Conservation (phyloP, 352 stramenopile species). For the Phytophthora nicotianae region DNA sequence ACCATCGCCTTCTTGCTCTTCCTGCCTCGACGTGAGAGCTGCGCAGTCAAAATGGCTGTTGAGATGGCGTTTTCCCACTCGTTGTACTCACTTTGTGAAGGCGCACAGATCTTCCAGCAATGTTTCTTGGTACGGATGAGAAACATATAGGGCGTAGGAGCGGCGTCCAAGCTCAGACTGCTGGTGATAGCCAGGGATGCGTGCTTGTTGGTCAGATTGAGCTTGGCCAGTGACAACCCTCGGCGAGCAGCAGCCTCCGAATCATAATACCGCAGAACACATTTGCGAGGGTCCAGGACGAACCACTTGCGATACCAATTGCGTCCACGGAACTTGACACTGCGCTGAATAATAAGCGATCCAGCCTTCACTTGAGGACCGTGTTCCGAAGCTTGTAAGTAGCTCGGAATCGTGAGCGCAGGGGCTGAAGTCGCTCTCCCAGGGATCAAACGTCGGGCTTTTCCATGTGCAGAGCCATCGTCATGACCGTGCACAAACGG, state of each 20-base stretch:
- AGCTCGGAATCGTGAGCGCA: slow-evolving; percentile 12
- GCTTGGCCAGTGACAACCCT: slow-evolving; percentile 63
- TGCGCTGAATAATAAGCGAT: slow-evolving; percentile 71
- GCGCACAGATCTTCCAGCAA: slow-evolving; percentile 75
- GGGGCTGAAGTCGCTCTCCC: slow-evolving; percentile 22
- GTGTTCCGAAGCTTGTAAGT: slow-evolving; percentile 6
- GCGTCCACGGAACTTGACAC: slow-evolving; percentile 68
- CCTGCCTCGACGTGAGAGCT: slow-evolving; percentile 49
- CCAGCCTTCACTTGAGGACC: slow-evolving; percentile 47
- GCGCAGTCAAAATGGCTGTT: slow-evolving; percentile 62
- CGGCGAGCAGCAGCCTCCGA: slow-evolving; percentile 60
- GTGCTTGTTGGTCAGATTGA: slow-evolving; percentile 70
- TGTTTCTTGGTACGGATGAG: slow-evolving; percentile 65
- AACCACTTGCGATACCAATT: slow-evolving; percentile 89
- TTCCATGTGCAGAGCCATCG: slow-evolving; percentile 25
- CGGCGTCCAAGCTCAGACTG: slow-evolving; percentile 51
- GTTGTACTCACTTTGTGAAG: slow-evolving; percentile 58
- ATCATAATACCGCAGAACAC: slow-evolving; percentile 77
- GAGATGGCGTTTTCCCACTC: slow-evolving; percentile 82
- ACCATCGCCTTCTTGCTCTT: slow-evolving; percentile 39
- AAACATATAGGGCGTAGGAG: slow-evolving; percentile 75
- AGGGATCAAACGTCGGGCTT: slow-evolving; percentile 31
- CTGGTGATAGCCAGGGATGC: slow-evolving; percentile 69
- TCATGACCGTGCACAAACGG: slow-evolving; percentile 50
- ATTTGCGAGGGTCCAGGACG: slow-evolving; percentile 65